A percentile compares a stretch with the other conserved stretches of the same genome.
Evolutionary conservation across 768 basidiomycete species (phyloP).

Genomic region (Hydnomerulius pinastri): DNA sequence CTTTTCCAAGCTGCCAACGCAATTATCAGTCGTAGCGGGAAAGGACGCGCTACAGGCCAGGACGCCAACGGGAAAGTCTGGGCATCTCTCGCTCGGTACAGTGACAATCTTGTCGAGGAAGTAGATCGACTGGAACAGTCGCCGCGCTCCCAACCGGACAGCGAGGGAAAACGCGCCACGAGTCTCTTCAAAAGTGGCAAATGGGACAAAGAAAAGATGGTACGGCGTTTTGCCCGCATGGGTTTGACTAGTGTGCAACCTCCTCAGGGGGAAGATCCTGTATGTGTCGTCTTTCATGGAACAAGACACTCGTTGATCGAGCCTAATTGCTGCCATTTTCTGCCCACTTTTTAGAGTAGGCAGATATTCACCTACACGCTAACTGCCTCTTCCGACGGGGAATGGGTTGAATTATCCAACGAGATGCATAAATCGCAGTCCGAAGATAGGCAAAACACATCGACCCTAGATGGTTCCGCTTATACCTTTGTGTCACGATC

Average conservation of each 20-base stretch:
- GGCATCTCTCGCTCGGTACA: conserved; percentile 81
- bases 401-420: conserved; percentile 43
- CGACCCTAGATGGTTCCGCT: conserved; percentile 3
- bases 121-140: conserved; percentile 63
- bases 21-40: conserved; percentile 49
- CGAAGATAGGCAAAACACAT: neutral
- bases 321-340: conserved; percentile 13
- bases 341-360: conserved; percentile 28
- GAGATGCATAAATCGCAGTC: neutral
- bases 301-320: neutral
- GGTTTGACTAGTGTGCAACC: conserved; percentile 33
- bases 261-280: conserved; percentile 2
- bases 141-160: conserved; percentile 43
- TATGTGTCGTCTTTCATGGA: conserved; percentile 5
- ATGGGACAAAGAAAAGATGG: conserved; percentile 83
- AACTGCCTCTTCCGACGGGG: conserved; percentile 44
- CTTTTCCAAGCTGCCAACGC: conserved; percentile 60
- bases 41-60: conserved; percentile 31
- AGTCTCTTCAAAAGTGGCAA: conserved; percentile 50
- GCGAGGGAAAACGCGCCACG: conserved; percentile 38
- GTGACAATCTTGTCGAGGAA: conserved; percentile 63
- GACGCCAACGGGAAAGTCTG: conserved; percentile 50
- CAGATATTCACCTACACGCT: conserved; percentile 48
- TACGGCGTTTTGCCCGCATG: conserved; percentile 69
- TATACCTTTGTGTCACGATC: neutral